A percentile compares a stretch with the other conserved stretches of the same genome.
These are phyloP conservation scores for Coemansia sp. DNA, from an alignment of 192 early-diverging fungal genomes.

Conservation along the genomic window DNA sequence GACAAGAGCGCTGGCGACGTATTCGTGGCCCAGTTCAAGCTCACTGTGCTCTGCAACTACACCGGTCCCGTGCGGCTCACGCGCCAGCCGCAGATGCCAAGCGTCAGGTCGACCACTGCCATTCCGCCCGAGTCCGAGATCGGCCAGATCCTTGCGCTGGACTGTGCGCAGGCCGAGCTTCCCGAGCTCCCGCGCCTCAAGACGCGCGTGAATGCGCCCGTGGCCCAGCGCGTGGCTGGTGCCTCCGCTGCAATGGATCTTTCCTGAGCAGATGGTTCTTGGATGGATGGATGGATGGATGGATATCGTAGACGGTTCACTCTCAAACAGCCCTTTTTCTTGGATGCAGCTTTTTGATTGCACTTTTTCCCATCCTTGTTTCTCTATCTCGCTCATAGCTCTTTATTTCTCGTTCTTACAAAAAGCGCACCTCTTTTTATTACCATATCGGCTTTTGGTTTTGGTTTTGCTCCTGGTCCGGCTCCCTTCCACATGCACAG, in stretches of 20 bases:
- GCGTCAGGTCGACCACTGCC: constrained; percentile 70
- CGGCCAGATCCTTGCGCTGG: constrained; percentile 46
- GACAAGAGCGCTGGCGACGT: constrained; percentile 53
- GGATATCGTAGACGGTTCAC: too few species aligned
- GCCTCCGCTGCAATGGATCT: constrained; percentile 30
- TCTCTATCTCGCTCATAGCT: neutral
- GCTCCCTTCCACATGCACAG: neutral
- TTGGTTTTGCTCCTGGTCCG: neutral
- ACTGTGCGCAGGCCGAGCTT: constrained; percentile 27
- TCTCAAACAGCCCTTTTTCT: too few species aligned
- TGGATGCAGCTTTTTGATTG: neutral
- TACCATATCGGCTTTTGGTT: neutral
- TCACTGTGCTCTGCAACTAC: constrained; percentile 65
- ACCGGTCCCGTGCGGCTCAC: constrained; percentile 71
- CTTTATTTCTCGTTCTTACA: neutral
- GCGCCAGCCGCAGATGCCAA: constrained; percentile 66
- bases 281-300: too few species aligned
- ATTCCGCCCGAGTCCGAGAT: constrained; percentile 52
- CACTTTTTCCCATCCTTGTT: neutral
- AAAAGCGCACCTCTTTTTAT: neutral
- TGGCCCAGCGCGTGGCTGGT: constrained; percentile 12
- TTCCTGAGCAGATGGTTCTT: neutral
- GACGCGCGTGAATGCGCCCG: constrained; percentile 25
- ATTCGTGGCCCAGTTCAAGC: constrained; percentile 75
- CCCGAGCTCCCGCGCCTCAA: constrained; percentile 52